A percentile compares a stretch with the other conserved stretches of the same genome.
These are phyloP conservation scores for Paecilomyces formosus DNA, from an alignment of 2,329 filamentous ascomycete genomes.

Conservation along the genomic window DNA sequence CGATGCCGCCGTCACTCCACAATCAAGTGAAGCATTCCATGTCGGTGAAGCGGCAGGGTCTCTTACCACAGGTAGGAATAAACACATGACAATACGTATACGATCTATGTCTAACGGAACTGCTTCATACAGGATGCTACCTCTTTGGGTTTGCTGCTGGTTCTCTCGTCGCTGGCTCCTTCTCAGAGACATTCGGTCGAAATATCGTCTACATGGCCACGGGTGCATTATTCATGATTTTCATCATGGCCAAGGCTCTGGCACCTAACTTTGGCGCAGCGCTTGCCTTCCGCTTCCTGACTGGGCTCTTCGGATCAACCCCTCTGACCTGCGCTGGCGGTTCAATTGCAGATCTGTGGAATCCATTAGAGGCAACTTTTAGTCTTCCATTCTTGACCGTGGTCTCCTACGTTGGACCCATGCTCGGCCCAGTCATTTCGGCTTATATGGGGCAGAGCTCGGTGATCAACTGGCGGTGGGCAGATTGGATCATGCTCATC, in stretches of 20 bases:
- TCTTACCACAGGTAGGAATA: neutral
- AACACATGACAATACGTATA: neutral
- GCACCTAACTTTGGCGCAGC: neutral
- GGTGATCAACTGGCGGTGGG: constrained; percentile 30
- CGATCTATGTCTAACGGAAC: neutral
- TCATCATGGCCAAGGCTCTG: neutral
- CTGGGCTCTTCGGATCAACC: constrained; percentile 41
- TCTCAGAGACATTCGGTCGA: neutral
- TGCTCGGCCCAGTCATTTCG: constrained; percentile 13
- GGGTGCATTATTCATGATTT: neutral
- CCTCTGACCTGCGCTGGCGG: constrained; percentile 37
- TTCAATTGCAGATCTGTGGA: constrained; percentile 36
- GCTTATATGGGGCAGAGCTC: neutral
- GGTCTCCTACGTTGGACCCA: constrained; percentile 4
- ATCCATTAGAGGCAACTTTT: constrained; percentile 25
- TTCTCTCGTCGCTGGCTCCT: neutral
- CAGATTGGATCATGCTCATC: constrained; percentile 38
- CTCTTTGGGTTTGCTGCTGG: neutral
- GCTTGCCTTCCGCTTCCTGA: constrained; percentile 44
- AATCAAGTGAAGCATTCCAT: neutral
- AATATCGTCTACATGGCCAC: neutral
- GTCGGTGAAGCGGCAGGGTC: neutral
- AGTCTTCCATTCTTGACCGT: neutral
- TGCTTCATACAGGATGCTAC: neutral
- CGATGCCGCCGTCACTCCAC: neutral